Evolutionary conservation across 2,329 filamentous ascomycete genomes (phyloP), one percentile per base, ranked within the genome.

Genomic region (Diatrype stigma): DNA sequence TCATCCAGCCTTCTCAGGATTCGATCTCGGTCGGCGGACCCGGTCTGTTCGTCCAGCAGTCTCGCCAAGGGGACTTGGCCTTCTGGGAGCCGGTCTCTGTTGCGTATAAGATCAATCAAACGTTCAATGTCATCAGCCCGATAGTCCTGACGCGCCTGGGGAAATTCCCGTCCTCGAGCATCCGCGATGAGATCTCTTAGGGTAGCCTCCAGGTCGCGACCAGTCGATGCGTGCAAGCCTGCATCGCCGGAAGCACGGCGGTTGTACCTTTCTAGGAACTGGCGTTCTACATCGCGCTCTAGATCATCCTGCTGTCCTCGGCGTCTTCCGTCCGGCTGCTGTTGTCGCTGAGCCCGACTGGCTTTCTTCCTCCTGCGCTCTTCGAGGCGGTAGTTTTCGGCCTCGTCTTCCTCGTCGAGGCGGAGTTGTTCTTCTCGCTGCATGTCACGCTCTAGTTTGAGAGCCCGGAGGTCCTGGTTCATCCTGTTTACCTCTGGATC

Each of bases 1-100:
- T 47, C 46, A 19, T 47, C 46, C 22, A 47, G 46, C 32, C 46
- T 11, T 30, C 34, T 47, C 21, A 47, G 21, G 32, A 47, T 47
- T 16, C 22, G 32, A 12, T 38, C 19, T 19, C 46, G 22, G 35
- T 35, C 34, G 34, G 19, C 23, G 23, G 46, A 40, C 12, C 21
- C 21, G 34, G n/a, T 28, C 21, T 47, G 46, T 3, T 47, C 32
- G 14, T 22, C 46, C 23, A 47, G 21, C 5, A 37, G 32, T 19
- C 23, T 47, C n/a, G 21, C 22, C 19, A 47, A 19, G 30, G 32
- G n/a, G 16, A 19, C 6, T 19, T 26, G 22, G 21, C 22, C 23
- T 11, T 34, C 34, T 30, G 28, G 11, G 5, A 21, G 21, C 12
- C 32, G 34, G 35, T 28, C 22, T 5, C 21, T 30, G 28, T 38